Percentiles rank a stretch among this genome's conserved stretches.
Evolutionary conservation across 2,329 filamentous ascomycete species (phyloP).

Genomic region (Phaeosphaeria sp.): DNA sequence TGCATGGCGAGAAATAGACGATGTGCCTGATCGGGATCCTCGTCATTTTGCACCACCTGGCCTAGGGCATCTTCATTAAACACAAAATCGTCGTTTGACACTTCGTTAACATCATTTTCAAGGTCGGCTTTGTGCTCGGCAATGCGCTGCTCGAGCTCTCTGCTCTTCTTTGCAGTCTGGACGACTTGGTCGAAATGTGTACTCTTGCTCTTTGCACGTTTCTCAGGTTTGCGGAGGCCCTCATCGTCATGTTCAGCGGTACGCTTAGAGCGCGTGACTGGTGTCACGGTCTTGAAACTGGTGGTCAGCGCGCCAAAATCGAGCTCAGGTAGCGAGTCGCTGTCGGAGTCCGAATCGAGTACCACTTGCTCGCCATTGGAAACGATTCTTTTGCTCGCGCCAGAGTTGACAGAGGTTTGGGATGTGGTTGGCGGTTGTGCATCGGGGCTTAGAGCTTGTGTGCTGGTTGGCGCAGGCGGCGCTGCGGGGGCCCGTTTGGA

Average conservation of each 20-base stretch:
- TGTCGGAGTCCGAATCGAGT: constrained; percentile 75
- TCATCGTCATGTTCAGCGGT: constrained; percentile 16
- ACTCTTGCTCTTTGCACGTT: constrained; percentile 19
- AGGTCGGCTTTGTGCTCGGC: constrained; percentile 34
- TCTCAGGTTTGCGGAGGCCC: constrained; percentile 29
- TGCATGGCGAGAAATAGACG: constrained; percentile 64
- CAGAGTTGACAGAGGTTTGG: constrained; percentile 36
- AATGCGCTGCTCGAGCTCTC: constrained; percentile 35
- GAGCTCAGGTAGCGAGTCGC: constrained; percentile 58
- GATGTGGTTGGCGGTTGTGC: constrained; percentile 26
- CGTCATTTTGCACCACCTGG: constrained; percentile 64
- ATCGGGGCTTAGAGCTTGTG: constrained; percentile 4
- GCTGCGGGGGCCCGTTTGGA: constrained; percentile 4
- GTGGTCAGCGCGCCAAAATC: constrained; percentile 43
- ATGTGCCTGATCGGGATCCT: constrained; percentile 70
- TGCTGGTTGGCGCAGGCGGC: constrained; percentile 7
- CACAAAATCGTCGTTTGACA: constrained; percentile 2
- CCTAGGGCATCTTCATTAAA: constrained; percentile 37
- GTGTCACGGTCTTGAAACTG: constrained; percentile 14
- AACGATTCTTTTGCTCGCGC: constrained; percentile 57
- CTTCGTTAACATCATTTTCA: constrained; percentile 25
- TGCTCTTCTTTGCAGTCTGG: constrained; percentile 29
- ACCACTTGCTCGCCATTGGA: constrained; percentile 61
- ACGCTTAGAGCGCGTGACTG: constrained; percentile 17
- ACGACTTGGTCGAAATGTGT: constrained; percentile 31